A percentile compares a stretch with the other conserved stretches of the same genome.
Evolutionary conservation across 1,139 yeast species (phyloP).

Genomic region (Groenewaldozyma sp.): DNA sequence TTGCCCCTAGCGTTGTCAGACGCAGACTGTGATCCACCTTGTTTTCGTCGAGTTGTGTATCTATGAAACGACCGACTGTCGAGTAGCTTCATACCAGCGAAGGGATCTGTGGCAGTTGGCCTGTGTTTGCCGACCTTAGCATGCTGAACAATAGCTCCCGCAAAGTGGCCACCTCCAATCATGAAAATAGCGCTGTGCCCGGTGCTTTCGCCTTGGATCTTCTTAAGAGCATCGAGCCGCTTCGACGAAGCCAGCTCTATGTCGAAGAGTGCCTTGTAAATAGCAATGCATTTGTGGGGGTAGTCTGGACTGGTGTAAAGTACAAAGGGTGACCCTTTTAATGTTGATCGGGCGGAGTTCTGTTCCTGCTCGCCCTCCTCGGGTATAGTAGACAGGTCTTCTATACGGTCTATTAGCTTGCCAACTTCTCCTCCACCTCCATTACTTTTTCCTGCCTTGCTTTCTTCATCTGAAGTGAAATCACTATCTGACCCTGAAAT

Average conservation of each 20-base stretch:
- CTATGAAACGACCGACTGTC: slow-evolving; percentile 86
- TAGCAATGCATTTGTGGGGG: slow-evolving; percentile 48
- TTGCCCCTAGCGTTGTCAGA: slow-evolving; percentile 88
- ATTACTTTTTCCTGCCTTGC: neutral
- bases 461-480: slow-evolving; percentile 30
- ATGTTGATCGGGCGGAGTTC: slow-evolving; percentile 11
- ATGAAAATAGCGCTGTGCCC: slow-evolving; percentile 66
- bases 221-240: slow-evolving; percentile 39
- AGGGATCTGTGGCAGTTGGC: slow-evolving; percentile 32
- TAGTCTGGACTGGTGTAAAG: slow-evolving; percentile 43
- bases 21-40: slow-evolving; percentile 95
- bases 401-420: neutral
- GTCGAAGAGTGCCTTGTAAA: slow-evolving; percentile 58
- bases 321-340: slow-evolving; percentile 46
- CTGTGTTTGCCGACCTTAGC: slow-evolving; percentile 43
- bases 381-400: slow-evolving; percentile 3
- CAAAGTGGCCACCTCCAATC: slow-evolving; percentile 98
- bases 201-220: slow-evolving; percentile 11
- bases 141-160: slow-evolving; percentile 87
- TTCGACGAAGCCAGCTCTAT: slow-evolving; percentile 34
- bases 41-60: slow-evolving; percentile 92
- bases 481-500: slow-evolving; percentile 40
- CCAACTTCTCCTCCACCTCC: slow-evolving; percentile 2
- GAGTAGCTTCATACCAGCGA: slow-evolving; percentile 40
- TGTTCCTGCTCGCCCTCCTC: slow-evolving; percentile 23